Evolutionary conservation across 371 early-diverging fungal genomes (phyloP), one percentile per base, ranked within the genome.

Genomic region (Rhizomucor pusillus): DNA sequence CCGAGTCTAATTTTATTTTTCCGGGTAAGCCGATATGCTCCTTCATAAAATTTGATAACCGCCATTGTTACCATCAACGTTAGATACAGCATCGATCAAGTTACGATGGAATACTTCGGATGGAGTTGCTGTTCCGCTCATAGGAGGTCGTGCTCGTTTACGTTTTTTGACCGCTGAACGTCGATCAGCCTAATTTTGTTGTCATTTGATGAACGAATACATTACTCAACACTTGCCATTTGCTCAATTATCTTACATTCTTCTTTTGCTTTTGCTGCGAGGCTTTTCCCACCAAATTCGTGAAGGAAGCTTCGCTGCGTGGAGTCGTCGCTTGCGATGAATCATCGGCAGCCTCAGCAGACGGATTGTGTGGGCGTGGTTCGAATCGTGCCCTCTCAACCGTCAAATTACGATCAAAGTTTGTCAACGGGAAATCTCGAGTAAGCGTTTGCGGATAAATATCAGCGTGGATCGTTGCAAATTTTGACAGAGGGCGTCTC

Each of bases 301-400:
- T 29, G 7, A 29, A 29, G 7, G 29, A 29, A 29, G 29, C 39
- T 36, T 35, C 20, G 37, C 20, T 18, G 14, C n/a, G 12, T 54
- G 50, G 25, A 14, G 50, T 46, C 22, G 50, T 29, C 2, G 57
- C 50, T 48, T 59, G 34, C n/a, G 62, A 56, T 13, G 29, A 40
- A 29, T 58, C 54, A 4, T 54, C 25, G 29, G 29, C 29, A 29
- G 29, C 29, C 3, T 29, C 29, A 29, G 29, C 29, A 29, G 29
- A 29, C 14, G 60, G 49, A 20, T 50, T 54, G n/a, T 63, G 45
- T 16, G 44, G 67, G 37, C 52, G 64, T 12, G 68, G 56, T 11
- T 68, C 68, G 54, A 68, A 68, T 14, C 51, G 58, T 19, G 75
- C 72, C 40, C 69, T 75, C 50, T 75, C 75, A 1, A 75, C 66